A percentile compares a stretch with the other conserved stretches of the same genome.
Conservation (phyloP, 2,329 filamentous ascomycete genomes). For the Ophiostoma tasmaniense region DNA sequence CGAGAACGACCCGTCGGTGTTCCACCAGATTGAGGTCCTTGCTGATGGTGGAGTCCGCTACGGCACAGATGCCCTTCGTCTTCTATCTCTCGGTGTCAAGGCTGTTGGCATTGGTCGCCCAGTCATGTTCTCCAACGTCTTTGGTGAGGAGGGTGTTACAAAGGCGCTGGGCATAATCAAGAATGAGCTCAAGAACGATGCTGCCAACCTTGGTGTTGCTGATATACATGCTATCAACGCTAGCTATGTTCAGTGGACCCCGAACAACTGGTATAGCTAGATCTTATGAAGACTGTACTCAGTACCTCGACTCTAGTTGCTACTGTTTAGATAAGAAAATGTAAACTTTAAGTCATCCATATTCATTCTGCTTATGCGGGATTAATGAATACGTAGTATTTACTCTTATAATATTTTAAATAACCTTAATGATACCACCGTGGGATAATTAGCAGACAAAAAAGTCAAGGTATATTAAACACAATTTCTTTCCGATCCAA, state of each 20-base stretch:
- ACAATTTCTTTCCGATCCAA: too few species aligned
- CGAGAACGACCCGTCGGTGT: not conserved
- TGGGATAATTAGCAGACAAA: too few species aligned
- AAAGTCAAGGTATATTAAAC: too few species aligned
- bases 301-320: too few species aligned
- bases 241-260: constrained; percentile 1
- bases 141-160: not conserved
- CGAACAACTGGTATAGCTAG: constrained; percentile 1
- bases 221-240: not conserved
- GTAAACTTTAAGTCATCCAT: too few species aligned
- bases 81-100: constrained; percentile 3
- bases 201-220: constrained; percentile 1
- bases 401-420: too few species aligned
- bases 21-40: constrained; percentile 2
- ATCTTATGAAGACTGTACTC: not conserved
- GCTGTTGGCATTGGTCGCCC: constrained; percentile 3
- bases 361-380: too few species aligned
- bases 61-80: not conserved
- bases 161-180: not conserved
- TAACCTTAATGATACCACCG: too few species aligned
- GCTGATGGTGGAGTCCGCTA: not conserved
- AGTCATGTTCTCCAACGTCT: constrained; percentile 2
- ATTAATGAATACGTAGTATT: too few species aligned
- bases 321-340: too few species aligned
- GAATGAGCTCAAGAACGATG: constrained; percentile 1